Conservation (phyloP, 768 basidiomycete genomes). For the Phylloporus arenicola region DNA sequence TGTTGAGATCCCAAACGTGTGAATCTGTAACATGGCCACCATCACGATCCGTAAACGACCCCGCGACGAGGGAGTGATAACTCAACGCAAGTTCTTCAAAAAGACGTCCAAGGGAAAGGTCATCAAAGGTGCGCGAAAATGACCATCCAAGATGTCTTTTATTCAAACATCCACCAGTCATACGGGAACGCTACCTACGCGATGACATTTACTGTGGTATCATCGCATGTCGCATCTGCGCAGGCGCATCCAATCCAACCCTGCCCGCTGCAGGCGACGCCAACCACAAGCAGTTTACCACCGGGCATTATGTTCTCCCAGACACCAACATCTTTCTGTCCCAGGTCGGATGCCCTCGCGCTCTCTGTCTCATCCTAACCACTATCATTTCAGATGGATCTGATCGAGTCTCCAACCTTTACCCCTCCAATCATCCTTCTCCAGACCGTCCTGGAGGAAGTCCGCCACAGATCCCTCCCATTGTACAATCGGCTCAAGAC, state of each 20-base stretch:
- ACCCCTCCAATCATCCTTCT: slow-evolving; percentile 79
- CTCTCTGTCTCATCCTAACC: not conserved
- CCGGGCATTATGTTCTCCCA: slow-evolving; percentile 79
- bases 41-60: slow-evolving; percentile 74
- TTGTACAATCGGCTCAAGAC: slow-evolving; percentile 89
- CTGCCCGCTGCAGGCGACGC: slow-evolving; percentile 59
- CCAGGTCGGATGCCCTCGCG: slow-evolving; percentile 42
- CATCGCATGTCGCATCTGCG: slow-evolving; percentile 60
- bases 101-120: slow-evolving; percentile 94
- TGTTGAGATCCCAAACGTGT: no score
- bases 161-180: slow-evolving; percentile 44
- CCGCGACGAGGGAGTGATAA: slow-evolving; percentile 62
- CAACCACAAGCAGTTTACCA: slow-evolving; percentile 49
- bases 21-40: slow-evolving; percentile 37
- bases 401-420: slow-evolving; percentile 76
- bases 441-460: slow-evolving; percentile 96
- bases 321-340: slow-evolving; percentile 95
- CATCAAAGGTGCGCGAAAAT: slow-evolving; percentile 63
- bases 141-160: not conserved
- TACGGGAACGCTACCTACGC: slow-evolving; percentile 90
- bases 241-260: slow-evolving; percentile 32
- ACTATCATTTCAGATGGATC: slow-evolving; percentile 68
- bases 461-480: slow-evolving; percentile 88
- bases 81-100: slow-evolving; percentile 91
- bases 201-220: slow-evolving; percentile 90